Evolutionary conservation across 73 alveolate species (phyloP), one percentile per base, ranked within the genome.

Genomic region (Uronychia binucleata): DNA sequence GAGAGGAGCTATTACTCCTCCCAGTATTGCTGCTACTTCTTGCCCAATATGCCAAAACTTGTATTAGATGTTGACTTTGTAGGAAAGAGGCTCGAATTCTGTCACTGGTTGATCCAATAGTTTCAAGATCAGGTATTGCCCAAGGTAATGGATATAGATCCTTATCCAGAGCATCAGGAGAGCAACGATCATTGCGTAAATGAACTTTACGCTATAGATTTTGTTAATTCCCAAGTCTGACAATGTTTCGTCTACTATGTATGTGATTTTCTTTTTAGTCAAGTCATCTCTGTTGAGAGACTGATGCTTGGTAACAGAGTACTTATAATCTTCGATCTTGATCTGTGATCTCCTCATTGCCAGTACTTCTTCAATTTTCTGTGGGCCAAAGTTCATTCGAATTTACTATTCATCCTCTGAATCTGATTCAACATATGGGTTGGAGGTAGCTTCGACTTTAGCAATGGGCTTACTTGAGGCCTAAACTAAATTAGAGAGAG

Each of bases 171-270:
- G 60, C 25, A 82, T 89, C 31, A 82, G 28, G 35, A 86, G 58
- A 31, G 88, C 86, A 30, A 92, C 75, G 29, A 83, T 27, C 31
- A 92, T 26, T 0, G 92, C 58, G 27, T 31, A 57, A 0, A 83
- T 30, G 30, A 77, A 74, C 5, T 74, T 59, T 32, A 30, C 13
- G 13, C 58, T 5, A 1, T 83, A 31, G 35, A 89, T 75, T 67
- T 81, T 89, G 84, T 85, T 58, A 0, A 92, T 83, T 1, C 97
- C 97, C 8, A 92, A 34, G 57, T 92, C 97, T 33, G 57, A 74
- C 74, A 92, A 78, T 0, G 81, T 58, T 82, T 92, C 97, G 26
- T 85, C 85, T 34, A 90, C 33, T 1, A 92, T 87, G 60, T 92
- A 92, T 78, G 80, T 31, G 31, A 92, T 35, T 84, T 90, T 46